Conservation (phyloP, 139 green algal species). For the Picochlorum sp. region DNA sequence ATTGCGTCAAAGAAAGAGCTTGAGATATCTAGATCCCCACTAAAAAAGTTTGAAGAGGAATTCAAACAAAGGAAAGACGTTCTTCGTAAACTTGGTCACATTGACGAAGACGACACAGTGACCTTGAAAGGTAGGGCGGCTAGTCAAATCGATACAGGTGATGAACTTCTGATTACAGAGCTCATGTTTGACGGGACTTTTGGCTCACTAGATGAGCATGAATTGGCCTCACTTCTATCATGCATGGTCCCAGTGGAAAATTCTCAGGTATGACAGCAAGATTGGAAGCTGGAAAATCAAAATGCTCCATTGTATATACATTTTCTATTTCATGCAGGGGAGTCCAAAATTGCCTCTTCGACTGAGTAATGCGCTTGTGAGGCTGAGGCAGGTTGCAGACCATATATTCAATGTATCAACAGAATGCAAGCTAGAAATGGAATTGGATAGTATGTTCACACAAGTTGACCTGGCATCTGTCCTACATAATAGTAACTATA, state of each 20-base stretch:
- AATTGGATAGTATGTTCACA: constrained; percentile 42
- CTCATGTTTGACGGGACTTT: constrained; percentile 74
- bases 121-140: constrained; percentile 57
- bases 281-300: background rate
- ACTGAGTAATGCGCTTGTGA: constrained; percentile 33
- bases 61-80: constrained; percentile 48
- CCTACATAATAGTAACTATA: constrained; percentile 12
- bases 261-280: constrained; percentile 30
- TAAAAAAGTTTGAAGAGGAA: constrained; percentile 55
- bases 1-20: constrained; percentile 35
- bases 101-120: constrained; percentile 61
- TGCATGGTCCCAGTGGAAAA: constrained; percentile 72
- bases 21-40: constrained; percentile 39
- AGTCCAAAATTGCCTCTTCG: constrained; percentile 40
- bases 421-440: constrained; percentile 64
- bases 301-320: constrained; percentile 22
- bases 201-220: constrained; percentile 40
- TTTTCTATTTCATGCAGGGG: background rate
- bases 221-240: constrained; percentile 51
- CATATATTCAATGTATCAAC: constrained; percentile 37
- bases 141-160: constrained; percentile 43
- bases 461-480: constrained; percentile 5
- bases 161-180: constrained; percentile 72
- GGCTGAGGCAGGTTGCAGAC: constrained; percentile 47
- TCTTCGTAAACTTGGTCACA: constrained; percentile 74